Evolutionary conservation across 805 yeast genomes (phyloP).

Genomic region (Metschnikowia vanudenii): DNA sequence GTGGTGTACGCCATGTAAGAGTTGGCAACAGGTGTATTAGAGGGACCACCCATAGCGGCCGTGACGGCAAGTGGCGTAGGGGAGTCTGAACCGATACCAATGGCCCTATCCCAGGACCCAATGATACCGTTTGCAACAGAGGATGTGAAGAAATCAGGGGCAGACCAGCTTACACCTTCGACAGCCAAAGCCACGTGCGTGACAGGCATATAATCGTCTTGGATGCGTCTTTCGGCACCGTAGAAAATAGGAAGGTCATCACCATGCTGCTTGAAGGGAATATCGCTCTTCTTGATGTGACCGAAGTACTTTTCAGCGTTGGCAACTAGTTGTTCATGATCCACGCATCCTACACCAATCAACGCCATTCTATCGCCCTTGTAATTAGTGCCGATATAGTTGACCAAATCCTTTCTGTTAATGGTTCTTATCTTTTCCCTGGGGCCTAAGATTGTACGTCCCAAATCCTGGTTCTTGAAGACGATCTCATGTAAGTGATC

Average conservation of each 20-base stretch:
- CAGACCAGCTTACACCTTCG: constrained; percentile 98
- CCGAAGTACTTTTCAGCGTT: constrained; percentile 78
- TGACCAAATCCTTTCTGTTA: constrained; percentile 68
- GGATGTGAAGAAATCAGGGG: constrained; percentile 92
- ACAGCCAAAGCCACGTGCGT: constrained; percentile 92
- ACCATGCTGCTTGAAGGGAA: constrained; percentile 72
- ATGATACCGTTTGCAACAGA: constrained; percentile 94
- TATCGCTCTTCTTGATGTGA: constrained; percentile 56
- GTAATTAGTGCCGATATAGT: constrained; percentile 82
- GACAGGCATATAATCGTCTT: constrained; percentile 78
- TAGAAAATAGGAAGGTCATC: constrained; percentile 75
- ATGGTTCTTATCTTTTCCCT: constrained; percentile 82
- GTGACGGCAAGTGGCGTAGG: constrained; percentile 83
- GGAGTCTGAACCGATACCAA: constrained; percentile 78
- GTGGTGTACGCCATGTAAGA: constrained; percentile 96
- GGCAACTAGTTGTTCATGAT: constrained; percentile 78
- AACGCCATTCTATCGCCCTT: constrained; percentile 96
- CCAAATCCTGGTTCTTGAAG: constrained; percentile 86
- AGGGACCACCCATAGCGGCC: constrained; percentile 55
- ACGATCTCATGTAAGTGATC: constrained; percentile 95
- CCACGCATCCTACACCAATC: constrained; percentile 94
- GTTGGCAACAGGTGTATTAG: constrained; percentile 72
- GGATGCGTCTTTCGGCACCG: constrained; percentile 83
- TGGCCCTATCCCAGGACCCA: constrained; percentile 95
- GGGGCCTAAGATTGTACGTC: constrained; percentile 96